These are phyloP conservation scores for Solanum virginianum DNA, from an alignment of 257 asterid genomes.

Conservation along the genomic window DNA sequence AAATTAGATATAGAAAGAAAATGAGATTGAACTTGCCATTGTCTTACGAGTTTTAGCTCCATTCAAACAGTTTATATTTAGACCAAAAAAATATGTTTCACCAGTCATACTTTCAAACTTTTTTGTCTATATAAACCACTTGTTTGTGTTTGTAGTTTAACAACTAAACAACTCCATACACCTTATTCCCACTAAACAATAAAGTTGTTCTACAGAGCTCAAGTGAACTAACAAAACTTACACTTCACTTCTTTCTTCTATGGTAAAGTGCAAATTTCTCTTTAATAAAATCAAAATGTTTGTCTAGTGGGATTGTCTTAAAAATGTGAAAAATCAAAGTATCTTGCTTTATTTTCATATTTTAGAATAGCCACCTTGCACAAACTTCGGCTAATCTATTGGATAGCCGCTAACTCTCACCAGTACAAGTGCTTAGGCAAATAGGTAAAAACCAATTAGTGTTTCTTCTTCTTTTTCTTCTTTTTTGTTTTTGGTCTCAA, in stretches of 20 bases:
- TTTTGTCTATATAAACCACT: constrained; percentile 15
- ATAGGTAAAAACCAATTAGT: background rate
- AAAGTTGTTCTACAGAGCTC: background rate
- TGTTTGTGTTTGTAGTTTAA: background rate
- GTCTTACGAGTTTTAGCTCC: background rate
- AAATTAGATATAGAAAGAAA: background rate
- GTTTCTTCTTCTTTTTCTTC: background rate
- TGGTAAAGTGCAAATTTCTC: background rate
- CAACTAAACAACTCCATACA: background rate
- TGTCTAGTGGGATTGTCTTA: background rate
- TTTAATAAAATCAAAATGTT: background rate
- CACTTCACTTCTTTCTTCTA: background rate
- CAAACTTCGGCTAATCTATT: too few relatives aligned
- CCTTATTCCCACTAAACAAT: background rate
- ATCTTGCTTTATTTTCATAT: background rate
- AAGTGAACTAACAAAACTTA: background rate
- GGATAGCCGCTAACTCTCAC: background rate
- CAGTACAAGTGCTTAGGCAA: background rate
- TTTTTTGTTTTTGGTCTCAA: too few relatives aligned
- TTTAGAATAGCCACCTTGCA: background rate
- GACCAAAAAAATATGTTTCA: background rate
- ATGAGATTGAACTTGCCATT: background rate
- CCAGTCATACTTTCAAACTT: background rate
- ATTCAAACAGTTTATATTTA: background rate
- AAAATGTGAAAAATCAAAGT: background rate